Evolutionary conservation across 2,329 filamentous ascomycete species (phyloP), one percentile per base, ranked within the genome.

Genomic region (Macroventuria anomochaeta): DNA sequence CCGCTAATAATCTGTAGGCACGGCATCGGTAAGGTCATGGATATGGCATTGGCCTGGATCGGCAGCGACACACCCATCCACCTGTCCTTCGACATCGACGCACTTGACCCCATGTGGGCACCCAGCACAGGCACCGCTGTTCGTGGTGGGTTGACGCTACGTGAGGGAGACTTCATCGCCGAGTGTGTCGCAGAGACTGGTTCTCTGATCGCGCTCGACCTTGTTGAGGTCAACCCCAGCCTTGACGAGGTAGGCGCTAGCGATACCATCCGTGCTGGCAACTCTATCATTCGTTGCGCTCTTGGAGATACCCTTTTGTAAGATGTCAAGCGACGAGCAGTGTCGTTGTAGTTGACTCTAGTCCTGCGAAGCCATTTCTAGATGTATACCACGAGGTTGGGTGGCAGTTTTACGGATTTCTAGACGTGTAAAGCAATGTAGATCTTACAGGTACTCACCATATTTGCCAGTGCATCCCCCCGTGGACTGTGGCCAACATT

Each of bases 11-110:
- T 41, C 3, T 12, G 32, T 60, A 92, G 91, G 47, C 83, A 97
- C 72, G 95, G 95, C 39, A 99, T 99, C 68, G 95, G 95, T 49
- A 89, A 88, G 62, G 91, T 99, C 61, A 92, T 99, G 79, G 95
- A 97, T 70, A 96, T 97, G 93, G 93, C 93, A n/a, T 83, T 99
- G 46, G 93, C 88, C 26, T 93, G 97, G 80, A 96, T 97, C 63
- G 95, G 95, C 65, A 85, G 81, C 69, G 95, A 97, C 74, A 97
- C 93, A 0, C 95, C 95, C 34, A 97, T 99, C 71, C 95, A 99
- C 76, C 85, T 99, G 55, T 96, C 91, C 31, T 97, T 99, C 69
- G 95, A 99, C 73, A 91, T 99, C 63, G 95, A 99, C 75, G 95
- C 93, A 20, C 83, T 97, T 55, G 95, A 99, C 75, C 95, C 95